These are phyloP conservation scores for Zygotorulaspora sp. DNA, from an alignment of 805 yeast species.

Conservation along the genomic window DNA sequence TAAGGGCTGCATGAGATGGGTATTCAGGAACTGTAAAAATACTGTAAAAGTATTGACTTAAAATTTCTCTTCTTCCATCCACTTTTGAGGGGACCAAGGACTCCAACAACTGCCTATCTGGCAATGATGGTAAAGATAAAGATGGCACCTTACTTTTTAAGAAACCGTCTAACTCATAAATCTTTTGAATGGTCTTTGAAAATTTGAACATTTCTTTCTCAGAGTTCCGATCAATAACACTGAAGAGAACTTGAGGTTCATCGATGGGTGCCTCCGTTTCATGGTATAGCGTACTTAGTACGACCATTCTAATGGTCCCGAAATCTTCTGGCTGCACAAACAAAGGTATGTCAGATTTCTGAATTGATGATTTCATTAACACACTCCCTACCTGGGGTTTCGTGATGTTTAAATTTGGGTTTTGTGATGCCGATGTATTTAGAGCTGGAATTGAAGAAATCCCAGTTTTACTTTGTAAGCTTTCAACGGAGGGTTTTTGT, in stretches of 20 bases:
- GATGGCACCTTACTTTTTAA: slow-evolving; percentile 52
- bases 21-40: slow-evolving; percentile 54
- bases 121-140: slow-evolving; percentile 51
- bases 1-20: slow-evolving; percentile 47
- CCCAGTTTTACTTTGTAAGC: slow-evolving; percentile 7
- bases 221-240: slow-evolving; percentile 57
- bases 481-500: slow-evolving; percentile 6
- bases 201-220: slow-evolving; percentile 72
- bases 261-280: slow-evolving; percentile 43
- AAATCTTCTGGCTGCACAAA: slow-evolving; percentile 59
- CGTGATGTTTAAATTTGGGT: slow-evolving; percentile 2
- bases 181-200: slow-evolving; percentile 55
- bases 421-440: slow-evolving; percentile 5
- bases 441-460: slow-evolving; percentile 10
- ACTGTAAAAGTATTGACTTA: slow-evolving; percentile 57
- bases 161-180: slow-evolving; percentile 57
- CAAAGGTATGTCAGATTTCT: slow-evolving; percentile 40
- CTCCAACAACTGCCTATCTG: slow-evolving; percentile 59
- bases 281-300: slow-evolving; percentile 45
- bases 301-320: slow-evolving; percentile 44
- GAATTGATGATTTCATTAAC: slow-evolving; percentile 12
- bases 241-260: slow-evolving; percentile 57
- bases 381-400: slow-evolving; percentile 15
- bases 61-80: slow-evolving; percentile 50
- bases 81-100: slow-evolving; percentile 53